Evolutionary conservation across 1,139 yeast genomes (phyloP), one percentile per base, ranked within the genome.

Genomic region (Candida mesenterica): DNA sequence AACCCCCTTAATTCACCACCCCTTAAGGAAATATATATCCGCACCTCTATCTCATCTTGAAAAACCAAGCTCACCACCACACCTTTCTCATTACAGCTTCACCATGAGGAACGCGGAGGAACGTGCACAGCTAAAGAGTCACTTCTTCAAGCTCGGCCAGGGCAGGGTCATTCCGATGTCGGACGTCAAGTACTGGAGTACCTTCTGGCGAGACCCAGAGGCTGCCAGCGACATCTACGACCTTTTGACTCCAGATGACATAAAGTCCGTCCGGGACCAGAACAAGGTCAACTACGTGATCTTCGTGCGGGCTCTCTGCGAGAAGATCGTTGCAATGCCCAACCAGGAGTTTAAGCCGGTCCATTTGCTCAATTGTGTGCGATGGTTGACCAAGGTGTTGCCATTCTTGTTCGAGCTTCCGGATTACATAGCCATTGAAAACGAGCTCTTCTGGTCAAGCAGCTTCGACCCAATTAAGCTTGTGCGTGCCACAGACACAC

Each of bases 41-140:
- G n/a, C n/a, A n/a, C n/a, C n/a, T n/a, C n/a, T n/a, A n/a, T n/a
- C n/a, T n/a, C n/a, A n/a, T n/a, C n/a, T n/a, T n/a, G n/a, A n/a
- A n/a, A n/a, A n/a, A n/a, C n/a, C n/a, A n/a, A n/a, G n/a, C n/a
- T n/a, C n/a, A n/a, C n/a, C n/a, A n/a, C n/a, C n/a, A n/a, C n/a
- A n/a, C n/a, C n/a, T n/a, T 12, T 12, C 26, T 24, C 26, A 24
- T 19, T 5, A 12, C 9, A 22, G n/a, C 27, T 20, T 27, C 27
- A 32, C 8, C 24, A 86, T 86, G 95, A 89, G 82, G 31, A 75
- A 82, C 23, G 65, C 81, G 14, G 94, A 86, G 41, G 85, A 90
- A 17, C 82, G 73, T 48, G 62, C 76, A 24, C 65, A 69, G 38
- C 75, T 77, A 54, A 80, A 77, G 55, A 72, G 72, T 48, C 87